Percentiles rank a stretch among this genome's conserved stretches.
Conservation (phyloP, 2,329 filamentous ascomycete genomes). For the Trichophyton benhamiae region DNA sequence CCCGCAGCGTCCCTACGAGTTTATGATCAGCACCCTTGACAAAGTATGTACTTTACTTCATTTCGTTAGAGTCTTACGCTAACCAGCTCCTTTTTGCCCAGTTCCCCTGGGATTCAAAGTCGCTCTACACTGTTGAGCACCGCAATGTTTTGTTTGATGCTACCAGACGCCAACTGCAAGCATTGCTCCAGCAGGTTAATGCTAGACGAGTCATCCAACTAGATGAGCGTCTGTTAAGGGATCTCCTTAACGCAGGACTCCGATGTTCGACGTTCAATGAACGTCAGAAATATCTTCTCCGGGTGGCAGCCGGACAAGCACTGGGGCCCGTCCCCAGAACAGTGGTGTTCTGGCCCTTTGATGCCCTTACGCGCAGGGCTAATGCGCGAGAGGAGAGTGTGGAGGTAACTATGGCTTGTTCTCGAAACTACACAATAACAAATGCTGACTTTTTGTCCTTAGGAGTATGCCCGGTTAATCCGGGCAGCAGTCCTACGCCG, state of each 20-base stretch:
- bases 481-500: conserved; percentile 6
- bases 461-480: conserved; percentile 14
- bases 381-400: conserved; percentile 16
- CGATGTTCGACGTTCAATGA: conserved; percentile 34
- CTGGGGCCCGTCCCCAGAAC: conserved; percentile 17
- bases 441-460: neutral
- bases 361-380: conserved; percentile 22
- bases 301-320: conserved; percentile 19
- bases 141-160: conserved; percentile 36
- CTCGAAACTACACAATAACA: neutral
- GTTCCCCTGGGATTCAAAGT: conserved; percentile 40
- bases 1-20: conserved; percentile 42
- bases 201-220: conserved; percentile 26
- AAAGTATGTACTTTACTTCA: conserved; percentile 30
- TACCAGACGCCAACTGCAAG: conserved; percentile 34
- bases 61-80: neutral
- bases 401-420: conserved; percentile 17
- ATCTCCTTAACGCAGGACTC: conserved; percentile 31
- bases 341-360: conserved; percentile 30
- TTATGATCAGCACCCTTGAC: conserved; percentile 39
- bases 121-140: conserved; percentile 36
- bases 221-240: conserved; percentile 26
- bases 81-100: conserved; percentile 13
- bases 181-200: conserved; percentile 55
- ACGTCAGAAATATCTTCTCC: conserved; percentile 30